Evolutionary conservation across 2,329 filamentous ascomycete species (phyloP), one percentile per base, ranked within the genome.

Genomic region (Nothophoma quercina): DNA sequence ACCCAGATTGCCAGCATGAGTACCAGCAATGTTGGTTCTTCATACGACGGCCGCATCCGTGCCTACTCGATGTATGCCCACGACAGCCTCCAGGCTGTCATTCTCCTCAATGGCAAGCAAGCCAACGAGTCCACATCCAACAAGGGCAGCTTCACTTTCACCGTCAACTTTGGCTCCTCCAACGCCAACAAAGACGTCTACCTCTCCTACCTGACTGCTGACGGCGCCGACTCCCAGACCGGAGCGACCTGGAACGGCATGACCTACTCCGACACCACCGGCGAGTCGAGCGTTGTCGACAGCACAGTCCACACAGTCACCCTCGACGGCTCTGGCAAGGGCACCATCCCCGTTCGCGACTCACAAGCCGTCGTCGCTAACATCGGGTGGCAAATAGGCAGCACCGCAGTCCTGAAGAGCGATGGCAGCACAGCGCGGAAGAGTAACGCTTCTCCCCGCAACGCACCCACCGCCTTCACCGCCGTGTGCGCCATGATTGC

Each of bases 181-280:
- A 69, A 76, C 39, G 70, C 69, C 4, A 77, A 77, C 44, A 71
- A 78, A 59, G 68, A 73, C 12, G 67, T 81, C n/a, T 77, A 75
- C 57, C 68, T 82, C 16, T 75, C 79, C 4, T 78, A 78, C 60
- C 75, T 82, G 29, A 81, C 76, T n/a, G 76, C 72, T 23, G 65
- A 72, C 13, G 79, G 79, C 25, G 74, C 77, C 8, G 79, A 81
- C 48, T 69, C 74, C 7, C 72, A 74, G 12, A 55, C 65, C 32
- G 74, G 74, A 39, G 77, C 77, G 2, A 78, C 75, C 7, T 83
- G 75, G 74, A 79, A 81, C 62, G 79, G 79, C 36, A 69, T 82
- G 58, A 73, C 69, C 54, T 83, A 75, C 65, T 56, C 69, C 38
- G 75, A 72, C 53, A 64, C 65, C 26, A 73, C 78, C 30, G 79